Conservation (phyloP, 805 yeast species). For the Hanseniaspora pseudoguilliermondii region DNA sequence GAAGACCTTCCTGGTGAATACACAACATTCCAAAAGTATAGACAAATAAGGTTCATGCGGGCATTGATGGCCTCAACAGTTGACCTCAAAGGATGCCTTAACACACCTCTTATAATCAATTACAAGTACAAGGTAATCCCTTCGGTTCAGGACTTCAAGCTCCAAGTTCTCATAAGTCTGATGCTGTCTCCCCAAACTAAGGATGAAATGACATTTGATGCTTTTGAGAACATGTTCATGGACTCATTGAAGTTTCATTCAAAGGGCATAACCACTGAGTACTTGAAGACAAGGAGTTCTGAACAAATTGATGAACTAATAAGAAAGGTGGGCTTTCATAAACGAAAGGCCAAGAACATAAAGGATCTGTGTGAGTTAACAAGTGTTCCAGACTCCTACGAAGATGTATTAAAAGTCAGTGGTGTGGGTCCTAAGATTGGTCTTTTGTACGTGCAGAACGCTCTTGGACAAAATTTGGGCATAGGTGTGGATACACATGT, state of each 20-base stretch:
- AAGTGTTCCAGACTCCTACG: not conserved
- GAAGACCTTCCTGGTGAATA: not conserved
- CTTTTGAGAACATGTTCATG: constrained; percentile 4
- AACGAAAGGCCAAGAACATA: constrained; percentile 4
- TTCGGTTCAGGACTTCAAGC: not conserved
- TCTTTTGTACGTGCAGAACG: constrained; percentile 4
- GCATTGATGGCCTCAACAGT: not conserved
- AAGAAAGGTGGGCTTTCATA: constrained; percentile 6
- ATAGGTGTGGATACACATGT: constrained; percentile 13
- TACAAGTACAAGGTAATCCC: constrained; percentile 3
- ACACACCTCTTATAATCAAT: constrained; percentile 2
- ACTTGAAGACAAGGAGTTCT: not conserved
- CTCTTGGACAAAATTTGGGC: not conserved
- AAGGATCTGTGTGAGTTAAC: not conserved
- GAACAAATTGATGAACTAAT: not conserved
- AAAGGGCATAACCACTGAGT: not conserved
- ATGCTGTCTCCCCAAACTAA: constrained; percentile 10
- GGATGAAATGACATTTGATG: constrained; percentile 8
- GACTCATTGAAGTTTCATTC: not conserved
- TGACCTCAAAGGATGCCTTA: constrained; percentile 6
- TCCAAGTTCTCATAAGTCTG: constrained; percentile 2
- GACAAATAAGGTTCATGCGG: constrained; percentile 9
- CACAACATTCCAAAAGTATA: not conserved
- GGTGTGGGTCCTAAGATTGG: constrained; percentile 11
- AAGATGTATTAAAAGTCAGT: not conserved